Evolutionary conservation across 306 rosid species (phyloP), one percentile per base, ranked within the genome.

Genomic region (Hippophae gyantsensis): DNA sequence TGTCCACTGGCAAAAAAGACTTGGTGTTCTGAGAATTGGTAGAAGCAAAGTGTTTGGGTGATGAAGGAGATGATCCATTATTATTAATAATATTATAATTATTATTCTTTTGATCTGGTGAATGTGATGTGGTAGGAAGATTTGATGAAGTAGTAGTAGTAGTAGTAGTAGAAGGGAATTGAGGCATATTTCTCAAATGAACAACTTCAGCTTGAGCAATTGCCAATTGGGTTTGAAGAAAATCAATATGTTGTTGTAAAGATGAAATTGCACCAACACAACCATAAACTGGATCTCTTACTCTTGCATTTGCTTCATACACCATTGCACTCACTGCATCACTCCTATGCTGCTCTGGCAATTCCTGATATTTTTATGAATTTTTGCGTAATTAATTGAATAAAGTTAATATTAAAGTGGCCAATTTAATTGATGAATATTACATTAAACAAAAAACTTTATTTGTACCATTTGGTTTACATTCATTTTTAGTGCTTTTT

Each of bases 241-340:
- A 72, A 56, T 85, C 86, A 43, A 90, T 84, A 32, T 90, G 98
- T 56, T 85, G 96, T 13, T 87, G 98, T 0, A 90, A 75, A 11
- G 96, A 87, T 1, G 98, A 87, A 45, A 90, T 90, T 51, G 98
- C 95, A 59, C 98, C 98, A 8, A 85, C 98, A 44, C 98, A 90
- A 0, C 98, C 98, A 25, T 90, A 90, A 5, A 90, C 96, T 0
- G 98, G 98, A 56, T 90, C 96, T 65, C 92, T 69, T 13, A 87
- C 87, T 14, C 97, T 72, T 11, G 97, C 97, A 51, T 90, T 81
- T 1, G 97, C 97, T 69, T 90, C 98, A 42, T 90, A 90, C 42
- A 90, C 96, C 96, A 90, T 87, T 5, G 98, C 85, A 61, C 95
- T 90, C 51, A 90, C 98, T 1, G 98, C 98, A 58, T 90, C 98